Evolutionary conservation across 768 basidiomycete genomes (phyloP), one percentile per base, ranked within the genome.

Genomic region (Podaxis sp.): DNA sequence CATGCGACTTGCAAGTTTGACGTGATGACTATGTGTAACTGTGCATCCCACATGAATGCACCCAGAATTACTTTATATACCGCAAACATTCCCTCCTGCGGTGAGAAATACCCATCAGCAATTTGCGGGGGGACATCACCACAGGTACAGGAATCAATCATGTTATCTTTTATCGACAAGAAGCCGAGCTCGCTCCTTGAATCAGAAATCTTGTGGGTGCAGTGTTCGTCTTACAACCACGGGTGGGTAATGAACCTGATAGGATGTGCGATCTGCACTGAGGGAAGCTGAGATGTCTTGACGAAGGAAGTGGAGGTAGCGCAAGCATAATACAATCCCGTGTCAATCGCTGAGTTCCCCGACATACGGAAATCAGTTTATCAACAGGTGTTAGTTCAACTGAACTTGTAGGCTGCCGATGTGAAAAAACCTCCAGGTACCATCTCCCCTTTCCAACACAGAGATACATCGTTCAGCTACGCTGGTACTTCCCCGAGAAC

Each of bases 251-350:
- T 82, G 44, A 87, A 73, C 21, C 50, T 79, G 64, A 87, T 81
- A 2, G 80, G 77, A 64, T 80, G 79, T 37, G 73, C 70, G 62
- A 84, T 71, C 64, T 81, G 79, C 54, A 76, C 59, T 5, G 72
- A 74, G 25, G 76, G 40, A 32, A 85, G 64, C 23, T 76, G 75
- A n/a, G 79, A 80, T 13, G 71, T 70, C 28, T 77, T 73, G 14
- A 73, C 73, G 62, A 32, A 32, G 77, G 75, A 57, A 77, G 72
- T 55, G 82, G 81, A 69, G 59, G 71, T 55, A 87, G 69, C 2
- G 77, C 74, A 28, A 85, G 66, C 55, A 84, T 75, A 28, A 87
- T 74, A 57, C 76, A 86, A 63, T 87, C 86, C 86, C 86, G 59
- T 25, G 38, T 36, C 38, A 59, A 52, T 5, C 28, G 10, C 52